phyloP scores from a whole-genome alignment of 306 rosid species.

The apple (Malus domestica) region DNA sequence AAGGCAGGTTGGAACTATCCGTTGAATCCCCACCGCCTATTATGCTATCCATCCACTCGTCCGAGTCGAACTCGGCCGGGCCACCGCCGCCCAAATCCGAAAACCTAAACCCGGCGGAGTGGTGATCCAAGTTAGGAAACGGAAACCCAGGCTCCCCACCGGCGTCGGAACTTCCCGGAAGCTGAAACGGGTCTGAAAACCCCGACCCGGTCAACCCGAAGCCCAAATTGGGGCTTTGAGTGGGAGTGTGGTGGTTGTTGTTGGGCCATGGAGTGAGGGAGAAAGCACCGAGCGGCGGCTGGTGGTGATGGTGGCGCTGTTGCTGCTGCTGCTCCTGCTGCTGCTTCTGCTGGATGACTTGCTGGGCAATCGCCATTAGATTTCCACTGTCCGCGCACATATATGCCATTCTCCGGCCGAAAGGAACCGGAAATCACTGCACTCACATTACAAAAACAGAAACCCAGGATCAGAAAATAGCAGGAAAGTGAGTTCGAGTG shows the following conservation, averaged over 20 bases:
- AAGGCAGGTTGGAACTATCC: constrained; percentile 60
- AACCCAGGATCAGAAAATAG: background rate
- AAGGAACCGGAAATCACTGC: constrained; percentile 34
- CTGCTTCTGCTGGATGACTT: constrained; percentile 85
- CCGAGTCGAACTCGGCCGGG: constrained; percentile 72
- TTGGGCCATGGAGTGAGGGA: constrained; percentile 67
- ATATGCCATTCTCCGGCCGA: constrained; percentile 75
- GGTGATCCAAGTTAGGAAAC: constrained; percentile 60
- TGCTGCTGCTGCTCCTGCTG: constrained; percentile 76
- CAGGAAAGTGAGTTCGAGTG: background rate
- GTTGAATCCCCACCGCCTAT: constrained; percentile 75
- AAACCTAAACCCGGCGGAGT: constrained; percentile 52
- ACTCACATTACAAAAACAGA: constrained; percentile 27
- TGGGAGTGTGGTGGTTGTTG: background rate
- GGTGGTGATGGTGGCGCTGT: constrained; percentile 34
- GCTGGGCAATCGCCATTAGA: constrained; percentile 98
- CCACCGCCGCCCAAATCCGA: constrained; percentile 46
- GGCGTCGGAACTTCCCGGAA: constrained; percentile 41
- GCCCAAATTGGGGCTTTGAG: constrained; percentile 27
- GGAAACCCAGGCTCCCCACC: constrained; percentile 45
- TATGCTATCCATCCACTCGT: constrained; percentile 92
- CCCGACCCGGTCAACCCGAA: constrained; percentile 46
- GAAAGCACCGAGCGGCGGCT: constrained; percentile 34
- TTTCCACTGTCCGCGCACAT: constrained; percentile 94
- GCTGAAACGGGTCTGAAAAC: constrained; percentile 71